Conservation (phyloP, 2,329 filamentous ascomycete genomes). For the Aspergillus sp. region DNA sequence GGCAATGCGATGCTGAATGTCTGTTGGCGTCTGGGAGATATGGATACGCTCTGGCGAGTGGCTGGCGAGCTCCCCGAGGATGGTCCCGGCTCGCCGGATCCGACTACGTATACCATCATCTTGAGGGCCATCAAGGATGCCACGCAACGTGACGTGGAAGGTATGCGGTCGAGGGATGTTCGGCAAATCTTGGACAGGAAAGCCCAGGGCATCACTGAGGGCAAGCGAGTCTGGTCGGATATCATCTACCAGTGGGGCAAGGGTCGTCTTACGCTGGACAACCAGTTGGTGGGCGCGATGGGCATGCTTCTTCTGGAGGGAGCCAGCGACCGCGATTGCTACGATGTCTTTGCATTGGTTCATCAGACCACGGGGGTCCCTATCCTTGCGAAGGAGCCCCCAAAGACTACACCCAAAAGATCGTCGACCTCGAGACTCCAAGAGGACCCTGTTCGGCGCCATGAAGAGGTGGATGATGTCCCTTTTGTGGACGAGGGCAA, state of each 20-base stretch:
- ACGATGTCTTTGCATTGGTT: conserved; percentile 72
- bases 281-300: conserved; percentile 77
- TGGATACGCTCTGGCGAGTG: conserved; percentile 79
- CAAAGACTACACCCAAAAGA: conserved; percentile 9
- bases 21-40: conserved; percentile 70
- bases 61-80: conserved; percentile 67
- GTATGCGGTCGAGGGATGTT: conserved; percentile 29
- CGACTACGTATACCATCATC: conserved; percentile 77
- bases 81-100: conserved; percentile 64
- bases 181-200: conserved; percentile 28
- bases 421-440: conserved; percentile 1
- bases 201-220: conserved; percentile 58
- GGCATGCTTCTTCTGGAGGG: conserved; percentile 71
- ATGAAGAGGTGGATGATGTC: conserved; percentile 21
- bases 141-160: conserved; percentile 30
- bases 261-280: conserved; percentile 71
- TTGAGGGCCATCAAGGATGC: conserved; percentile 68
- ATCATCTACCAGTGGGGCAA: conserved; percentile 72
- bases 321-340: conserved; percentile 59
- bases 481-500: conserved; percentile 31
- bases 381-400: conserved; percentile 29
- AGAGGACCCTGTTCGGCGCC: neutral
- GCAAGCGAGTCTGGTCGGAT: conserved; percentile 76
- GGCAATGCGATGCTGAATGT: conserved; percentile 85
- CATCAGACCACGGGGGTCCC: conserved; percentile 79